A percentile compares a stretch with the other conserved stretches of the same genome.
These are phyloP conservation scores for Geotrichum carabidarum DNA, from an alignment of 1,139 yeast genomes.

Conservation along the genomic window DNA sequence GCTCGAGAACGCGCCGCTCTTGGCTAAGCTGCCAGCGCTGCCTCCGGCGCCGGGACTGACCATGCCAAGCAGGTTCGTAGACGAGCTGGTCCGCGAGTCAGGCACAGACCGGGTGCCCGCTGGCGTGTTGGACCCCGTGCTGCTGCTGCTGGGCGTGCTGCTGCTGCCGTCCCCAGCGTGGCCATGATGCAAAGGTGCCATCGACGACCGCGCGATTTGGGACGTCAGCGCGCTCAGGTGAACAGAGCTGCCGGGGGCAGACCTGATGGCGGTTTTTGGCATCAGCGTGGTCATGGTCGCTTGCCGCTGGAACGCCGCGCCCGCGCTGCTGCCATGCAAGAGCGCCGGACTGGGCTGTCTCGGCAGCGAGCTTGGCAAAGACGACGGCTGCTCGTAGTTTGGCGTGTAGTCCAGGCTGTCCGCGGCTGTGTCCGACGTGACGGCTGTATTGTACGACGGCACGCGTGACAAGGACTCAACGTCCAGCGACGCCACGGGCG, in stretches of 20 bases:
- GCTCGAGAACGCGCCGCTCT: too few relatives aligned
- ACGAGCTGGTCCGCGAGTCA: slow-evolving; percentile 3
- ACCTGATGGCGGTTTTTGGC: neutral
- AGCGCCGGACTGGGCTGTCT: neutral
- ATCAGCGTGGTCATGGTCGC: neutral
- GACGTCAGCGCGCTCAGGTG: slow-evolving; percentile 8
- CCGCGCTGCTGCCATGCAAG: neutral
- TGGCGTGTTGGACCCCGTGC: neutral
- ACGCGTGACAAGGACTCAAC: slow-evolving; percentile 54
- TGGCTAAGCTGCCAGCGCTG: neutral
- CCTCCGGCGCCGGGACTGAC: neutral
- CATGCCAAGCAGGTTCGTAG: slow-evolving; percentile 2
- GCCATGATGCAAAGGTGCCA: neutral
- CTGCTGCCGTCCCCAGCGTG: neutral
- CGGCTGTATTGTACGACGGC: slow-evolving; percentile 79
- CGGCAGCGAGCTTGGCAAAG: neutral
- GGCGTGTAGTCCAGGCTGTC: slow-evolving; percentile 21
- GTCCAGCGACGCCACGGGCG: slow-evolving; percentile 27
- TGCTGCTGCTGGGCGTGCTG: neutral
- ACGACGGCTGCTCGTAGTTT: slow-evolving; percentile 1
- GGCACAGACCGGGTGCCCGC: slow-evolving; percentile 1
- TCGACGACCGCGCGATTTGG: slow-evolving; percentile 5
- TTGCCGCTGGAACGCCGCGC: slow-evolving; percentile 4
- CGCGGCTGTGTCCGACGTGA: slow-evolving; percentile 28
- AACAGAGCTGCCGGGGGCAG: slow-evolving; percentile 12